Percentiles rank a stretch among this genome's conserved stretches.
These are phyloP conservation scores for Nigrospora oryzae DNA, from an alignment of 2,329 filamentous ascomycete genomes.

Conservation along the genomic window DNA sequence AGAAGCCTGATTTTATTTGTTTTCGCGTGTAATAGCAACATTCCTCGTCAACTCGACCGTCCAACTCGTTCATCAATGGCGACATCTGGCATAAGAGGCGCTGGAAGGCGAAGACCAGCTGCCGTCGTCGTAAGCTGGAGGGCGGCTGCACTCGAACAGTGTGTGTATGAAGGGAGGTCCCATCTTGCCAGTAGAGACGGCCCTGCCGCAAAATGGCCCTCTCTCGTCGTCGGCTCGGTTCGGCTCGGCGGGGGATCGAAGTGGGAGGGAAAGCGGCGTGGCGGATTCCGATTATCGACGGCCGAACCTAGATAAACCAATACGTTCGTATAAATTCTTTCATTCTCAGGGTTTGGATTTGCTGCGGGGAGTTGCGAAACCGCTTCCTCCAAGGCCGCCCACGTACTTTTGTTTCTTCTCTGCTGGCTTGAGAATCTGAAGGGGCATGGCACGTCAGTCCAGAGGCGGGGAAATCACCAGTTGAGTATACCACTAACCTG, in stretches of 20 bases:
- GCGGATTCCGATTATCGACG: slow-evolving; percentile 61
- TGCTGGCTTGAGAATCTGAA: slow-evolving; percentile 92
- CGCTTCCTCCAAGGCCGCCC: slow-evolving; percentile 61
- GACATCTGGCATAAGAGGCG: slow-evolving; percentile 1
- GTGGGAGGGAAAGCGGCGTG: slow-evolving; percentile 1
- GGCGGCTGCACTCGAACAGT: slow-evolving; percentile 2
- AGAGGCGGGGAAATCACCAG: slow-evolving; percentile 9
- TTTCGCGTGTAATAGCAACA: slow-evolving; percentile 23
- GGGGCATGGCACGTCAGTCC: background rate
- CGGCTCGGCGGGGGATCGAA: slow-evolving; percentile 7
- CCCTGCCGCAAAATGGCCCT: background rate
- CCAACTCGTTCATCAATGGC: slow-evolving; percentile 8
- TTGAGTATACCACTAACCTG: slow-evolving; percentile 52
- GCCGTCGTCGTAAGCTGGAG: slow-evolving; percentile 3
- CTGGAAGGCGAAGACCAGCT: background rate
- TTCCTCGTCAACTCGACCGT: slow-evolving; percentile 17
- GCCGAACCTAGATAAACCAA: slow-evolving; percentile 81
- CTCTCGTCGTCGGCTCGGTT: slow-evolving; percentile 6
- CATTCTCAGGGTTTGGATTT: slow-evolving; percentile 53
- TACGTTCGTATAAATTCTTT: slow-evolving; percentile 66
- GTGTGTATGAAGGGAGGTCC: background rate
- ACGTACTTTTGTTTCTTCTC: slow-evolving; percentile 99
- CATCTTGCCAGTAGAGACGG: background rate
- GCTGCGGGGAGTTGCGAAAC: slow-evolving; percentile 64
- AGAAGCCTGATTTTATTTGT: slow-evolving; percentile 27